Evolutionary conservation across 2,329 filamentous ascomycete genomes (phyloP), one percentile per base, ranked within the genome.

Genomic region (Nothomitra cinnamomea): DNA sequence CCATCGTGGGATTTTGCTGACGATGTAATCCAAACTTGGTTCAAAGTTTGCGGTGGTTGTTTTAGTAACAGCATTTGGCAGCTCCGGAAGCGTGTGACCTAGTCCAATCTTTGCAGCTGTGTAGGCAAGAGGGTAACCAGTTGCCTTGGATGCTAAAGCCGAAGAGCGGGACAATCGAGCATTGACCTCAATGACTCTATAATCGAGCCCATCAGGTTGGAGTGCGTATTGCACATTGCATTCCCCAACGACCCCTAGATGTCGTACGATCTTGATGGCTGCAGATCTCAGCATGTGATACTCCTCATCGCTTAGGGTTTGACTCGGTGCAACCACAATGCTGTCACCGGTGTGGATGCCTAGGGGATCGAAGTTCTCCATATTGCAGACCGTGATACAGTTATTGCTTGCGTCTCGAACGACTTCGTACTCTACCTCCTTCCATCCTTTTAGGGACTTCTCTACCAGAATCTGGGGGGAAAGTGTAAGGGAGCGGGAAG

Each of bases 31-130:
- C 59, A 98, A 74, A 57, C 87, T 94, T 52, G 92, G 92, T 70
- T 98, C 92, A 66, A 98, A 98, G 76, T 96, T 96, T 65, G 92
- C 92, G 7, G 92, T 96, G 17, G 92, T 98, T 12, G 92, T 96
- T 75, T 95, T 95, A 57, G 92, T 98, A 55, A 98, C 92, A 56
- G 92, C 90, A 63, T 98, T 98, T 61, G 92, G 92, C 24, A 98
- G 79, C 70, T 96, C 89, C 41, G 92, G 92, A 24, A 98, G 78
- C 62, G 82, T 94, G 73, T 96, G 88, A 55, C 92, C 92, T 32
- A 98, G 81, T 66, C 89, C 92, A 62, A 98, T 96, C 77, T 98
- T 98, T 55, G 92, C 92, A 58, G 92, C 92, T 47, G 90, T 96
- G 67, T 96, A 98, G 19, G 92, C 92, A 57, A 96, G 78, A 56